Conservation (phyloP, 2,329 filamentous ascomycete species). For the Diaporthe caulivora region DNA sequence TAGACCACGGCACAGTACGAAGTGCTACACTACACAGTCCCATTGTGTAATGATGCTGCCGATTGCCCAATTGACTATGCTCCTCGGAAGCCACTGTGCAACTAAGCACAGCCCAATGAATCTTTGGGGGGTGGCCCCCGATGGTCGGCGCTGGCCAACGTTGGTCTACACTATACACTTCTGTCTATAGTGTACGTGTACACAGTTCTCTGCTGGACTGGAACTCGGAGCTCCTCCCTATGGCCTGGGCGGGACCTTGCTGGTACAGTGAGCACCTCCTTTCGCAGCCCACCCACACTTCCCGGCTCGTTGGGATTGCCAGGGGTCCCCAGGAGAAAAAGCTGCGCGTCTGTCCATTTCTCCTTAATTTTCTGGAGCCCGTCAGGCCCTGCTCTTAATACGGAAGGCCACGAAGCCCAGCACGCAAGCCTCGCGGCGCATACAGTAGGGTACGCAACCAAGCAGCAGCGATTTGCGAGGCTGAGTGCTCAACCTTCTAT, state of each 20-base stretch:
- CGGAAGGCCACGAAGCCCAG: slow-evolving; percentile 24
- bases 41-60: background rate
- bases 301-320: slow-evolving; percentile 7
- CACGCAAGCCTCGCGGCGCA: slow-evolving; percentile 14
- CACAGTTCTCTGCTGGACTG: background rate
- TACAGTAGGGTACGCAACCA: background rate
- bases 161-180: no score
- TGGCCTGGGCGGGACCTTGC: background rate
- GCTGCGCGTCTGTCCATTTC: slow-evolving; percentile 16
- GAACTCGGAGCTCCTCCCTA: background rate
- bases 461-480: background rate
- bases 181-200: no score
- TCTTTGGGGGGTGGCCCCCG: background rate
- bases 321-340: background rate
- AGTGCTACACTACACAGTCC: background rate
- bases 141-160: slow-evolving; percentile 25
- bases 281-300: background rate
- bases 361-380: slow-evolving; percentile 24
- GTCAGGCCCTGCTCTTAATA: background rate
- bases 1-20: background rate
- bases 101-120: slow-evolving; percentile 8
- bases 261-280: background rate
- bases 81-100: slow-evolving; percentile 10
- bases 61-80: slow-evolving; percentile 12
- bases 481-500: background rate